Conservation (phyloP, 2,329 filamentous ascomycete genomes). For the Paraphaeosphaeria minitans region DNA sequence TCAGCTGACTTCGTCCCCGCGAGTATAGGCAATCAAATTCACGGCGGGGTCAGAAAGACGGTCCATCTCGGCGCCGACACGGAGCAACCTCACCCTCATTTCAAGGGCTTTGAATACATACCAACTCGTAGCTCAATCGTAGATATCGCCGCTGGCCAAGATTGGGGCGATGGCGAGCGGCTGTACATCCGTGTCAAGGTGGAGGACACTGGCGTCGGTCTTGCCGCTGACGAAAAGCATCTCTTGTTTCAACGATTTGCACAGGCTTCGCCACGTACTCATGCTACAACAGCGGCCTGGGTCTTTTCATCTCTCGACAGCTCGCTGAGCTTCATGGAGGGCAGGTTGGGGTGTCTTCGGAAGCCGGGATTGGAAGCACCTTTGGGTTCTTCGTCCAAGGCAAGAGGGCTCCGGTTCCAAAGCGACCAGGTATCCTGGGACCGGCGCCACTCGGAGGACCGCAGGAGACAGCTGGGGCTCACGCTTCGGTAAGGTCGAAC, state of each 20-base stretch:
- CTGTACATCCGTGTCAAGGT: conserved; percentile 39
- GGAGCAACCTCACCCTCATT: conserved; percentile 38
- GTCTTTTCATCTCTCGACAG: conserved; percentile 44
- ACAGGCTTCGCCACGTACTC: conserved; percentile 42
- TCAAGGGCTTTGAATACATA: conserved; percentile 32
- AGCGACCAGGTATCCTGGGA: conserved; percentile 5
- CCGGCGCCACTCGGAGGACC: neutral
- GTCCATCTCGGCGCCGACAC: conserved; percentile 44
- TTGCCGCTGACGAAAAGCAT: conserved; percentile 31
- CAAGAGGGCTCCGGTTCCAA: conserved; percentile 3
- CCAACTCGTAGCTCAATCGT: conserved; percentile 25
- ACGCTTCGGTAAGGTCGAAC: neutral
- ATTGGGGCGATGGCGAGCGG: conserved; percentile 36
- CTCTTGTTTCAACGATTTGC: conserved; percentile 41
- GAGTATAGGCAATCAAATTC: too few species aligned
- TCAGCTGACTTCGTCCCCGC: too few species aligned
- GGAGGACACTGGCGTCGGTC: conserved; percentile 28
- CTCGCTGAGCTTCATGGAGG: conserved; percentile 45
- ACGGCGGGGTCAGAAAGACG: conserved; percentile 43
- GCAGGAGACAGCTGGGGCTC: neutral
- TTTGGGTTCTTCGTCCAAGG: conserved; percentile 43
- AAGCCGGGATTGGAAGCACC: conserved; percentile 37
- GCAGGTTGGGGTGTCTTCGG: conserved; percentile 40
- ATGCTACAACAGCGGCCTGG: conserved; percentile 42
- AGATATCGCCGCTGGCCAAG: conserved; percentile 26